Conservation (phyloP, 345 rosid genomes). For the Acer yangbiense region DNA sequence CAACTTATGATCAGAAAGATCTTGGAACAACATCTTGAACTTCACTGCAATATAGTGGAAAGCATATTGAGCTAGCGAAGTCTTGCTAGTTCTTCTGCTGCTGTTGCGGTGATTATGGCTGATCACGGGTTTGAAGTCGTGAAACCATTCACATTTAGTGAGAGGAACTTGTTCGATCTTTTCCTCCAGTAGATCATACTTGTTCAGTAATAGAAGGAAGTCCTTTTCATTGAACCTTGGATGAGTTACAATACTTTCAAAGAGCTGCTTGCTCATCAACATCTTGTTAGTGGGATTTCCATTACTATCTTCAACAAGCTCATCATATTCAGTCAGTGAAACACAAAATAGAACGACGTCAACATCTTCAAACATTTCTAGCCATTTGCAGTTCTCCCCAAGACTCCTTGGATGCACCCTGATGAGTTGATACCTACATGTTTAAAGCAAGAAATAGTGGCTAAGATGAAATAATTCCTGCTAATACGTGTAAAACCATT, state of each 20-base stretch:
- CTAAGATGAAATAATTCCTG: background rate
- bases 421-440: conserved; percentile 80
- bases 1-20: conserved; percentile 58
- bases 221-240: conserved; percentile 60
- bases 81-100: conserved; percentile 29
- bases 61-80: conserved; percentile 64
- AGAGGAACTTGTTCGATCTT: conserved; percentile 64
- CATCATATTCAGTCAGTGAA: conserved; percentile 65
- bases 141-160: conserved; percentile 77
- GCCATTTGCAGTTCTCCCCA: conserved; percentile 80
- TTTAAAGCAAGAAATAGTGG: conserved; percentile 11
- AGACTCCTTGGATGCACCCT: conserved; percentile 66
- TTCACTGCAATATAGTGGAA: conserved; percentile 65
- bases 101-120: conserved; percentile 34
- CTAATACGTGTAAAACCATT: background rate
- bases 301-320: conserved; percentile 44
- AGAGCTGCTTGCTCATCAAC: conserved; percentile 69
- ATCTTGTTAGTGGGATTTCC: conserved; percentile 76
- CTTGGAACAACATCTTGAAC: conserved; percentile 67
- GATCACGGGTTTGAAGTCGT: conserved; percentile 67
- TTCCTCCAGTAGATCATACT: conserved; percentile 77
- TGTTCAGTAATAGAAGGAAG: conserved; percentile 82
- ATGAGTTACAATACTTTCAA: conserved; percentile 57
- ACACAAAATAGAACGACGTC: conserved; percentile 70
- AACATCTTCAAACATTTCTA: conserved; percentile 84